A percentile compares a stretch with the other conserved stretches of the same genome.
Conservation (phyloP, 495 filamentous ascomycete genomes). For the Penicillium canariense region DNA sequence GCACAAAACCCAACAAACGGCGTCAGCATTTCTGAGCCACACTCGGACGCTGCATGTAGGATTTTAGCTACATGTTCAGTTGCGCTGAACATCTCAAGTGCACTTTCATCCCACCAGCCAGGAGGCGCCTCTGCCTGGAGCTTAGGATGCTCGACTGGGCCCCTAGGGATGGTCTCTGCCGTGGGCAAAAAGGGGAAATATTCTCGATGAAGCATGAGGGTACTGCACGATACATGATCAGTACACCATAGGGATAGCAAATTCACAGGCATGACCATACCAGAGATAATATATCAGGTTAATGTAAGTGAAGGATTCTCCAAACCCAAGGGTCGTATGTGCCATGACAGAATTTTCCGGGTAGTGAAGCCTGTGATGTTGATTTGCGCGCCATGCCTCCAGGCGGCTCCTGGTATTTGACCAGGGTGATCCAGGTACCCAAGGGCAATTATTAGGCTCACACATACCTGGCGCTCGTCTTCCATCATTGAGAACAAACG, state of each 20-base stretch:
- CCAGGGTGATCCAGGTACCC: constrained; percentile 22
- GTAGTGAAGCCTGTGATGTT: constrained; percentile 22
- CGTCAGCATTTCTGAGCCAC: constrained; percentile 15
- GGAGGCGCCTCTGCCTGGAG: constrained; percentile 17
- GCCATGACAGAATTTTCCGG: constrained; percentile 19
- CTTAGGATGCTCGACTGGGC: constrained; percentile 22
- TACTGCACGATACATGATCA: background rate
- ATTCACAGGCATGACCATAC: constrained; percentile 2
- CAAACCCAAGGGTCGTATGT: constrained; percentile 17
- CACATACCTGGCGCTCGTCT: constrained; percentile 25
- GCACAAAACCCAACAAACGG: constrained; percentile 29
- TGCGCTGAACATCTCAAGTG: constrained; percentile 18
- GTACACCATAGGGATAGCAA: background rate
- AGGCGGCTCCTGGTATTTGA: constrained; percentile 14
- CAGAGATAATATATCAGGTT: constrained; percentile 25
- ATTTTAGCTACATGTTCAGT: constrained; percentile 18
- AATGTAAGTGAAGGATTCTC: constrained; percentile 26
- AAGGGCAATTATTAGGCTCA: constrained; percentile 21
- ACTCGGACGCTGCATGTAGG: constrained; percentile 19
- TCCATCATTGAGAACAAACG: constrained; percentile 25
- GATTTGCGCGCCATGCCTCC: constrained; percentile 19
- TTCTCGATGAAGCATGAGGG: constrained; percentile 25
- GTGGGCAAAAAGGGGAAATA: constrained; percentile 27
- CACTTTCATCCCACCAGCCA: constrained; percentile 25
- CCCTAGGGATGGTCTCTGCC: constrained; percentile 12